Evolutionary conservation across 2,329 filamentous ascomycete species (phyloP), one percentile per base, ranked within the genome.

Genomic region (Trichoderma polysporum): DNA sequence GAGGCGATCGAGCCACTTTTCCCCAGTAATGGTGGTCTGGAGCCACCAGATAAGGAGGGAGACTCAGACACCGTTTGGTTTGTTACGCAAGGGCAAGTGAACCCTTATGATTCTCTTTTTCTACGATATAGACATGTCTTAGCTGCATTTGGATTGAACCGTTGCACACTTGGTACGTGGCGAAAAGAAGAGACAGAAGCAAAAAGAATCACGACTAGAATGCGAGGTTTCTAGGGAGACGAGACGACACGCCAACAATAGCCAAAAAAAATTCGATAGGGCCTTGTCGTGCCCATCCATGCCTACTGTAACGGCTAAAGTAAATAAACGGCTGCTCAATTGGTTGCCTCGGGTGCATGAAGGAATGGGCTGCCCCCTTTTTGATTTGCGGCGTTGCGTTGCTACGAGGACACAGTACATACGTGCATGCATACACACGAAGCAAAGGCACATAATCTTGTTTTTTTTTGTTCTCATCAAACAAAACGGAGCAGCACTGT

Each of bases 261-360:
- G 22, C 29, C 53, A 56, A 39, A 58, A 41, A 37, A 22, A 12
- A 17, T 6, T 33, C 22, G 27, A 47, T n/a, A n/a, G n/a, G n/a
- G n/a, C n/a, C n/a, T n/a, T n/a, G n/a, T n/a, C n/a, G n/a, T n/a
- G n/a, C n/a, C n/a, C n/a, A n/a, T n/a, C n/a, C n/a, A n/a, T n/a
- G n/a, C n/a, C n/a, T n/a, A n/a, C n/a, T n/a, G n/a, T 17, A n/a
- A 27, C 47, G 59, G 60, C 60, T 64, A 64, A 64, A 64, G 60
- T 56, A 64, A 64, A 64, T 37, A 64, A 64, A 35, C 37, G 37
- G n/a, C 19, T 25, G 50, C 19, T 41, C 49, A 22, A 53, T 31
- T 63, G 60, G 60, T 63, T 63, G 60, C 60, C 60, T 63, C 31
- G 50, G 60, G 50, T 31, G 60, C 60, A 56, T 56, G 17, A 13